Base-by-base conservation (phyloP, 257 asterid species). In the Anisodus tanguticus region DNA sequence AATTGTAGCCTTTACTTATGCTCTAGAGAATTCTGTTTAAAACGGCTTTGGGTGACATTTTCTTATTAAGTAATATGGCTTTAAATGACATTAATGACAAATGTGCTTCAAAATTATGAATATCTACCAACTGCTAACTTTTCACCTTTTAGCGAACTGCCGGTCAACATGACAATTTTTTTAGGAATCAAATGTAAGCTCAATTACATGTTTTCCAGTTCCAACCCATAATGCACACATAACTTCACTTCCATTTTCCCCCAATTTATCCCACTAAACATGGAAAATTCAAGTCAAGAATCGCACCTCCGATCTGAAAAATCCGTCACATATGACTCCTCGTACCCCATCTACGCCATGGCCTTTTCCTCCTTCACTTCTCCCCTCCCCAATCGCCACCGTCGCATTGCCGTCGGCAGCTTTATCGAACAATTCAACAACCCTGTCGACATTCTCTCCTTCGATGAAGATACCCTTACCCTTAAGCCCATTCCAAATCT, bases 291-390 rank as follows among this genome's bases (percentile, higher is more conserved):
- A 69, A 82, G 91, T 22, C 89, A 85, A 15, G 93, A 92, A 74
- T 89, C 91, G 7, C 87, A 68, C 7, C 89, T 84, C 77, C 89
- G 88, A 6, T 69, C 91, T 39, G 97, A 87, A 31, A 91, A 86
- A 62, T 91, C 87, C 26, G 92, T 91, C 64, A 85, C 92, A 15
- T 91, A 84, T 81, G 94, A 91, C 8, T 91, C 88, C 12, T 86
- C 98, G 6, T 85, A 86, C 84, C 93, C 95, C 0, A 93, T 94
- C 85, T 95, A 92, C 87, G 92, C 94, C 85, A 91, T 94, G 93
- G 97, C 99, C 63, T 47, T 94, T 85, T 93, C 95, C 80, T 85
- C 86, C 86, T 63, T 82, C 60, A 39, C 84, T 62, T 35, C 85
- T 82, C n/a, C 68, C 62, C 84, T 80, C 74, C 66, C 58, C 8